A percentile compares a stretch with the other conserved stretches of the same genome.
phyloP scores from a whole-genome alignment of 768 basidiomycete species.

The Termitomyces sp. region DNA sequence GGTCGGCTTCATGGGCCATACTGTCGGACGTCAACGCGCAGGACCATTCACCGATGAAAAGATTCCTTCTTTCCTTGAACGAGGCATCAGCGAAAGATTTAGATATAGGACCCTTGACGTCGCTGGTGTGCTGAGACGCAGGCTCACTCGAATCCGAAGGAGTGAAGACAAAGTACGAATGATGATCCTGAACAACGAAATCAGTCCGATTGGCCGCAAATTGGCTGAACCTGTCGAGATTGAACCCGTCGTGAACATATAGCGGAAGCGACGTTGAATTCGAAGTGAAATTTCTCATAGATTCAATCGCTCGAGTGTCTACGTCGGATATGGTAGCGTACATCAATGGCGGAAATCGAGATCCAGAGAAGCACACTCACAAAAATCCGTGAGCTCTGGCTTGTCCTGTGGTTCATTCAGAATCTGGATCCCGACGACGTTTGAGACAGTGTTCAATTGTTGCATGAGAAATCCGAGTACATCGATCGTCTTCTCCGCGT shows the following conservation, averaged over 20 bases:
- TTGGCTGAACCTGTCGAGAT: slow-evolving; percentile 42
- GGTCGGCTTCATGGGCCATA: slow-evolving; percentile 39
- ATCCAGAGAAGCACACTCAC: slow-evolving; percentile 24
- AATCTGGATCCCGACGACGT: slow-evolving; percentile 57
- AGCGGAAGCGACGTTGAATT: slow-evolving; percentile 43
- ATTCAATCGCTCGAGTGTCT: slow-evolving; percentile 49
- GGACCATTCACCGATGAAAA: slow-evolving; percentile 85
- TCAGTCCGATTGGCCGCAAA: slow-evolving; percentile 46
- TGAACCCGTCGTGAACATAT: slow-evolving; percentile 67
- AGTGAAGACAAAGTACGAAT: slow-evolving; percentile 68
- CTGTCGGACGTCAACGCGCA: slow-evolving; percentile 66
- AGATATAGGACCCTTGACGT: slow-evolving; percentile 34
- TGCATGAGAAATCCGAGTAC: slow-evolving; percentile 40
- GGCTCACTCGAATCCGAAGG: slow-evolving; percentile 40
- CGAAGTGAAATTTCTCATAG: slow-evolving; percentile 34
- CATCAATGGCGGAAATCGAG: slow-evolving; percentile 3
- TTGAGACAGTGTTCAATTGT: slow-evolving; percentile 35
- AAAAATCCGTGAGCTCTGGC: slow-evolving; percentile 38
- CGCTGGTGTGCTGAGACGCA: slow-evolving; percentile 52
- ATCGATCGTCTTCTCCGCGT: slow-evolving; percentile 48
- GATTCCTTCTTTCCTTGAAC: slow-evolving; percentile 28
- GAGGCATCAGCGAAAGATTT: slow-evolving; percentile 23
- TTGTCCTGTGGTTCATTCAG: slow-evolving; percentile 53
- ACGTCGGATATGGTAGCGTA: slow-evolving; percentile 4
- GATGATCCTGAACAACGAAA: slow-evolving; percentile 70